Evolutionary conservation across 441 rosid genomes (phyloP), one percentile per base, ranked within the genome.

Genomic region (Bocquillonia castaneifolia): DNA sequence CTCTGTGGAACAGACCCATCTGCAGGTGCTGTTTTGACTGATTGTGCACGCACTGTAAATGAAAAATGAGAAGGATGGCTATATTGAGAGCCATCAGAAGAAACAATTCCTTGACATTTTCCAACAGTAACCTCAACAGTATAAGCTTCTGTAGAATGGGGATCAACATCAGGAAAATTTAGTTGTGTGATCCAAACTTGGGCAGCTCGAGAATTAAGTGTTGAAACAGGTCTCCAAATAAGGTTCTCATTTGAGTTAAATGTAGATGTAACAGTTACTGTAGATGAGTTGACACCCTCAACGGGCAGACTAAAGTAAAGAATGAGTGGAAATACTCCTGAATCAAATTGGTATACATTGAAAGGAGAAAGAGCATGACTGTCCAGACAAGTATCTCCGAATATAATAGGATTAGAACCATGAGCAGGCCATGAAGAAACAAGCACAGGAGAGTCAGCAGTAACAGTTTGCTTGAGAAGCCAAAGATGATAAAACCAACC

Each of bases 401-500:
- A 72, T 54, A 88, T 52, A 74, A n/a, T 56, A 52, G 88, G 54
- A 76, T 76, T 72, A 70, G 88, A 86, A 72, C 87, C 89, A 80
- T 82, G 82, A 75, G 82, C 76, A 75, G 97, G 99, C 96, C 96
- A 91, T n/a, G 96, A 80, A 63, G 96, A 80, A 77, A 79, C 76
- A 60, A 94, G 90, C 63, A 65, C 69, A 63, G 96, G 96, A 75
- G 81, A 66, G 77, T 85, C 86, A 70, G 61, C 76, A 75, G 76
- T 82, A 75, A 87, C 83, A 58, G 97, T 91, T 78, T 85, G 95
- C 72, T 85, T 87, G 77, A 91, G 89, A 78, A 94, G 94, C 97
- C 99, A 94, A 59, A 76, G 93, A 86, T 91, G 93, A 81, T 93
- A 93, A 85, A 91, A 91, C 99, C 97, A 94, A 65, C 92, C 97